Evolutionary conservation across 139 green algal genomes (phyloP).

Genomic region (Prasinococcaceae sp.): DNA sequence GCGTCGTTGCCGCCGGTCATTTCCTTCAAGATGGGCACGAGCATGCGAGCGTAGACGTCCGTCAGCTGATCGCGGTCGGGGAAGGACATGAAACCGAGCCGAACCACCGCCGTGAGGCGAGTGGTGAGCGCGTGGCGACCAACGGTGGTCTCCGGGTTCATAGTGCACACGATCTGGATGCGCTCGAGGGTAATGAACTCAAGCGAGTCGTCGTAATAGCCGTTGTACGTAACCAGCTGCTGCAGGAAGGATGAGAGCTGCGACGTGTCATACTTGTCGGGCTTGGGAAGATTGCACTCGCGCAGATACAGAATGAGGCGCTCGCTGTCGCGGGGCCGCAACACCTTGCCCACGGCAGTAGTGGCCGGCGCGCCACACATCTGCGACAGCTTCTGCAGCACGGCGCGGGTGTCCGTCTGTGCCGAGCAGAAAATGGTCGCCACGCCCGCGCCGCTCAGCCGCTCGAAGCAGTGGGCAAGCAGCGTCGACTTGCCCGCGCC

Average conservation of each 20-base stretch:
- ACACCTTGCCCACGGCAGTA: conserved; percentile 39
- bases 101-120: conserved; percentile 43
- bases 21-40: conserved; percentile 1
- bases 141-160: conserved; percentile 42
- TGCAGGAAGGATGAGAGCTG: conserved; percentile 64
- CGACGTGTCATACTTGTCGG: conserved; percentile 64
- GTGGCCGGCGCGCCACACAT: conserved; percentile 55
- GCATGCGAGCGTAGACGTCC: conserved; percentile 34
- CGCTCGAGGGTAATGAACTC: conserved; percentile 55
- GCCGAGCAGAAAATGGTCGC: conserved; percentile 52
- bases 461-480: conserved; percentile 31
- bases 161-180: conserved; percentile 50
- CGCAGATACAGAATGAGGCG: conserved; percentile 54
- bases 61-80: conserved; percentile 30
- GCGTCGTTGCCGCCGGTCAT: not conserved
- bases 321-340: conserved; percentile 43
- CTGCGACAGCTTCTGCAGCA: conserved; percentile 57
- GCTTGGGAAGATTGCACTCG: conserved; percentile 51
- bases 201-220: conserved; percentile 59
- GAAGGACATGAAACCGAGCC: conserved; percentile 34
- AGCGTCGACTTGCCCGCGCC: conserved; percentile 55
- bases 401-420: conserved; percentile 48
- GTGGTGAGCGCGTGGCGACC: conserved; percentile 40
- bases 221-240: conserved; percentile 60
- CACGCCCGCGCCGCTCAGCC: conserved; percentile 14